Percentiles rank a stretch among this genome's conserved stretches.
Evolutionary conservation across 192 early-diverging fungal genomes (phyloP).

Genomic region (Backusella mclennaniae): DNA sequence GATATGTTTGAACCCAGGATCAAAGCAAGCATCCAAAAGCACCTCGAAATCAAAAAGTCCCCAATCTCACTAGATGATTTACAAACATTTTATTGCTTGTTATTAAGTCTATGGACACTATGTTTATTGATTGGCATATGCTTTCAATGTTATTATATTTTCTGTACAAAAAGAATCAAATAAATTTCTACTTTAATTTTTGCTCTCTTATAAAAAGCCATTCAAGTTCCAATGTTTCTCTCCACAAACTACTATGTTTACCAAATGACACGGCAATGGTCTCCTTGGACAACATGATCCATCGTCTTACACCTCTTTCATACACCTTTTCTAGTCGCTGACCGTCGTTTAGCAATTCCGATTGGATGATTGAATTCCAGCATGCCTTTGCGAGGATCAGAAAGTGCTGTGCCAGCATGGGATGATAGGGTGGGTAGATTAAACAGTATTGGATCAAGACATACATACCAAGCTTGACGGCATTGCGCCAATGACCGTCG

Average conservation of each 20-base stretch:
- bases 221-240: conserved; percentile 32
- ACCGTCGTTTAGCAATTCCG: conserved; percentile 8
- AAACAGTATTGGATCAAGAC: conserved; percentile 25
- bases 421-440: conserved; percentile 35
- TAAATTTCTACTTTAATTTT: conserved; percentile 23
- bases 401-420: conserved; percentile 28
- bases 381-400: conserved; percentile 23
- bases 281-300: conserved; percentile 28
- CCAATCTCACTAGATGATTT: neutral
- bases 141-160: conserved; percentile 5
- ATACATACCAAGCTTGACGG: conserved; percentile 28
- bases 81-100: neutral
- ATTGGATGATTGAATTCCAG: conserved; percentile 33
- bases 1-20: neutral
- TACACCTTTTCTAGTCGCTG: conserved; percentile 22
- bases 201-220: conserved; percentile 37
- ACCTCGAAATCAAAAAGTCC: neutral
- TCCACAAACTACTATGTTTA: conserved; percentile 26
- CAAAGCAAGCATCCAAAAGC: neutral
- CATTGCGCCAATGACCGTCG: conserved; percentile 19
- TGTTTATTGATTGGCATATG: conserved; percentile 10
- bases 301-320: conserved; percentile 24
- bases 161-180: neutral
- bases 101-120: neutral
- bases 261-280: conserved; percentile 21